These are phyloP conservation scores for Bombardia bombarda DNA, from an alignment of 495 filamentous ascomycete genomes.

Conservation along the genomic window DNA sequence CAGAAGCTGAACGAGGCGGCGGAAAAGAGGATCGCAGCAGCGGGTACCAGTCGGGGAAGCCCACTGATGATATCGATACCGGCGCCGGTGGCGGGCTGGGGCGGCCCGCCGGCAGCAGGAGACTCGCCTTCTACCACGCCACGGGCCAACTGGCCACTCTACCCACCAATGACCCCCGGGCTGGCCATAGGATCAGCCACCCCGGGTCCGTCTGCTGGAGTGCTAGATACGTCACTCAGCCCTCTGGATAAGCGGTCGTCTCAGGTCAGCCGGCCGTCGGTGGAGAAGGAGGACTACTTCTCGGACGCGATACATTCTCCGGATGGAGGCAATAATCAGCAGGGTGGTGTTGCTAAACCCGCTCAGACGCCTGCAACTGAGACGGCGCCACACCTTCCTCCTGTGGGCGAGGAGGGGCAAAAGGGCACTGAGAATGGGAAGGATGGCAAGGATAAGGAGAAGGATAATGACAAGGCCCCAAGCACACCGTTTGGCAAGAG, in stretches of 20 bases:
- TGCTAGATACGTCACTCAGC: slow-evolving; percentile 31
- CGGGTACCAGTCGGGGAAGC: slow-evolving; percentile 46
- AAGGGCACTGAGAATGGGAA: slow-evolving; percentile 40
- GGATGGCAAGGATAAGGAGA: slow-evolving; percentile 57
- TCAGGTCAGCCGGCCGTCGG: slow-evolving; percentile 27
- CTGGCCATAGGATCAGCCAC: slow-evolving; percentile 74
- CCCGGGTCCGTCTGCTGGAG: slow-evolving; percentile 38
- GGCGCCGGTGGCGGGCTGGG: slow-evolving; percentile 43
- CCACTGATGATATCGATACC: slow-evolving; percentile 63
- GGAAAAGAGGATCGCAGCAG: slow-evolving; percentile 45
- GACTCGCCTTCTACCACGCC: slow-evolving; percentile 49
- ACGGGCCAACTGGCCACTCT: slow-evolving; percentile 51
- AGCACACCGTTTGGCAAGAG: slow-evolving; percentile 74
- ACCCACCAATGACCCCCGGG: slow-evolving; percentile 58
- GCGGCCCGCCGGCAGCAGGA: no score
- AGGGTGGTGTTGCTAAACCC: slow-evolving; percentile 13
- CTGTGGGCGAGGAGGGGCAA: slow-evolving; percentile 34
- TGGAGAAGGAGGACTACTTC: slow-evolving; percentile 40
- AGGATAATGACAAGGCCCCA: slow-evolving; percentile 59
- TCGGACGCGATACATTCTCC: slow-evolving; percentile 34
- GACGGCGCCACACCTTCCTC: slow-evolving; percentile 15
- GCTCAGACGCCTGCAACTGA: slow-evolving; percentile 23
- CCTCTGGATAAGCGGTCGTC: slow-evolving; percentile 31
- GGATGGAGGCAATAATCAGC: no score
- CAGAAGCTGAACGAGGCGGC: slow-evolving; percentile 53